phyloP scores from a whole-genome alignment of 805 yeast species.

The Sugiyamaella americana region DNA sequence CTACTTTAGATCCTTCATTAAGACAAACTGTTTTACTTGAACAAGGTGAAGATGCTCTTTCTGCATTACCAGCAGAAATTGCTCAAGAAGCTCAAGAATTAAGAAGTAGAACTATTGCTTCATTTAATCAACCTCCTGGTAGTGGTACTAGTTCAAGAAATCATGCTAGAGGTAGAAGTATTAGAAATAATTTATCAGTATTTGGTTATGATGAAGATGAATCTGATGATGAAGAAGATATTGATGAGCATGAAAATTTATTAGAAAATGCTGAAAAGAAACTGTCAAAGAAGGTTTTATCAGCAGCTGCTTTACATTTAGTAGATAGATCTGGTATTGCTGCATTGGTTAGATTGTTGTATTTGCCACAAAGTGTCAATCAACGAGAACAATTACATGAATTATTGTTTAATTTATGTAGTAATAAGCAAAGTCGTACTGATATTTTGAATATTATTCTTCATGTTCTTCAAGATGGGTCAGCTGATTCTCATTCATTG shows the following conservation, averaged over 20 bases:
- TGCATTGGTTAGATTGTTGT: conserved; percentile 61
- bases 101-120: conserved; percentile 18
- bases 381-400: conserved; percentile 56
- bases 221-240: conserved; percentile 23
- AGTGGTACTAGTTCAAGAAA: conserved; percentile 6
- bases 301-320: conserved; percentile 47
- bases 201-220: conserved; percentile 18
- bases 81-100: conserved; percentile 30
- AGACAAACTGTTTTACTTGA: conserved; percentile 30
- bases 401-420: conserved; percentile 60
- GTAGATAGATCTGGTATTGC: conserved; percentile 73
- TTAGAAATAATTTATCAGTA: conserved; percentile 1
- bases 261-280: conserved; percentile 2
- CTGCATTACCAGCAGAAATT: conserved; percentile 27
- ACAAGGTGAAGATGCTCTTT: conserved; percentile 29
- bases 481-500: conserved; percentile 50
- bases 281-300: conserved; percentile 11
- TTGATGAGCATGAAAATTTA: conserved; percentile 1
- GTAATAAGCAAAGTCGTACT: conserved; percentile 68
- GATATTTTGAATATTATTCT: conserved; percentile 67
- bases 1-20: conserved; percentile 29
- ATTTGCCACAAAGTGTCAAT: conserved; percentile 62
- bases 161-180: conserved; percentile 1
- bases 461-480: conserved; percentile 71
- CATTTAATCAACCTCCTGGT: conserved; percentile 9